Base-by-base conservation (phyloP, 257 asterid species). In the Ophiorrhiza pumila region DNA sequence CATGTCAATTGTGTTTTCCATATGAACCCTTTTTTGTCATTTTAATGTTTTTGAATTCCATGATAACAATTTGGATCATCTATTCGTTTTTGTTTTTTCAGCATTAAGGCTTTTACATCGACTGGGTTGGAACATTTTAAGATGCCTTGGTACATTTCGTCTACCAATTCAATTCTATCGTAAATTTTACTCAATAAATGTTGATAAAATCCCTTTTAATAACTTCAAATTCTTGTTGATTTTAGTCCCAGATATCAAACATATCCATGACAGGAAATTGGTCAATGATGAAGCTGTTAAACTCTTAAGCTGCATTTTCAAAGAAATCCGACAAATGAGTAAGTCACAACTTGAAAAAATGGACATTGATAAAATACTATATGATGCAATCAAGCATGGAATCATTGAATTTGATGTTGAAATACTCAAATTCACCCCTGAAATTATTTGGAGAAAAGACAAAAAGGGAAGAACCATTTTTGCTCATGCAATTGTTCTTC, bases 191-290 rank as follows among this genome's bases (percentile, higher is more conserved):
- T 20, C 25, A 42, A 20, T 62, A n/a, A 3, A 56, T 31, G 7
- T 37, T 3, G 42, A 37, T 6, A 37, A 37, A 37, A 37, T n/a
- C n/a, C n/a, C n/a, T n/a, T n/a, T n/a, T n/a, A n/a, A n/a, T n/a
- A n/a, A n/a, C 9, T 37, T 2, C 32, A 39, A 11, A n/a, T 46
- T 56, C 41, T 27, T n/a, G n/a, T n/a, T n/a, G n/a, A n/a, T n/a
- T n/a, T n/a, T 68, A 82, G 86, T 74, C 66, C 82, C 84, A 31
- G 84, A 82, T 42, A 67, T 82, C 35, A 76, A 64, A 59, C 46
- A 69, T 7, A 76, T 82, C 55, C 77, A 75, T 39, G 49, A 75
- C 56, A 76, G 76, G 31, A 83, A 80, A 39, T 31, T 73, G 73
- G 83, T 78, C 10, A 75, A 80, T 23, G 76, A 72, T 12, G 81